phyloP scores from a whole-genome alignment of 768 basidiomycete genomes.

The Nidularia pulvinata region DNA sequence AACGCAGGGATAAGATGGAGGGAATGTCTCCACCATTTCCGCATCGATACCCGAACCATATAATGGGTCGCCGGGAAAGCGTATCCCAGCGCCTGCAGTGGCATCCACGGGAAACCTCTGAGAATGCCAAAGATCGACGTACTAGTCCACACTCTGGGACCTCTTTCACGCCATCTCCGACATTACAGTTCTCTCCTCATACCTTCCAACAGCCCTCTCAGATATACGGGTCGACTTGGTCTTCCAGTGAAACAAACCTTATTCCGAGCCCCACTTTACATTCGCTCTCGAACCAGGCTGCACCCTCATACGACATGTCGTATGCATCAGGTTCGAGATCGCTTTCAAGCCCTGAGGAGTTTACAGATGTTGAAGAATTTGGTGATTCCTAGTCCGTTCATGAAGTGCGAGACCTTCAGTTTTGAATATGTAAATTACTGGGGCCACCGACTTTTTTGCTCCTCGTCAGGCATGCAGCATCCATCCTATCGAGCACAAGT shows the following conservation, averaged over 20 bases:
- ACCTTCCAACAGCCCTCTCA: conserved; percentile 32
- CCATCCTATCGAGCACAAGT: too few species aligned
- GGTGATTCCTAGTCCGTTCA: conserved; percentile 27
- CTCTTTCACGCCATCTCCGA: conserved; percentile 32
- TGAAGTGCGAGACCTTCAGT: too few species aligned
- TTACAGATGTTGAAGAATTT: conserved; percentile 39
- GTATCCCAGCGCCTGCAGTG: conserved; percentile 34
- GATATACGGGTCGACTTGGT: conserved; percentile 41
- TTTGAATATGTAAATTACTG: too few species aligned
- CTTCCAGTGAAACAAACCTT: conserved; percentile 23
- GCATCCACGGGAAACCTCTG: conserved; percentile 30
- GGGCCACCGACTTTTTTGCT: too few species aligned
- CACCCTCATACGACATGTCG: conserved; percentile 26
- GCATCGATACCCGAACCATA: conserved; percentile 22
- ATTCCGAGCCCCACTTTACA: conserved; percentile 34
- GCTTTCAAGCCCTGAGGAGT: conserved; percentile 41
- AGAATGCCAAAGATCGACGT: conserved; percentile 29
- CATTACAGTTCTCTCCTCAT: conserved; percentile 31
- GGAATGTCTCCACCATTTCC: conserved; percentile 15
- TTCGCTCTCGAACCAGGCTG: conserved; percentile 19
- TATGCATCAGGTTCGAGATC: conserved; percentile 30
- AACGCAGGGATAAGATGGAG: conserved; percentile 27
- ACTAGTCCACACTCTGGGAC: conserved; percentile 19
- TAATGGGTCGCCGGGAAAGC: conserved; percentile 21
- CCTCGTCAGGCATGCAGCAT: too few species aligned